phyloP scores from a whole-genome alignment of 345 rosid species.

The Salix koriyanagi region DNA sequence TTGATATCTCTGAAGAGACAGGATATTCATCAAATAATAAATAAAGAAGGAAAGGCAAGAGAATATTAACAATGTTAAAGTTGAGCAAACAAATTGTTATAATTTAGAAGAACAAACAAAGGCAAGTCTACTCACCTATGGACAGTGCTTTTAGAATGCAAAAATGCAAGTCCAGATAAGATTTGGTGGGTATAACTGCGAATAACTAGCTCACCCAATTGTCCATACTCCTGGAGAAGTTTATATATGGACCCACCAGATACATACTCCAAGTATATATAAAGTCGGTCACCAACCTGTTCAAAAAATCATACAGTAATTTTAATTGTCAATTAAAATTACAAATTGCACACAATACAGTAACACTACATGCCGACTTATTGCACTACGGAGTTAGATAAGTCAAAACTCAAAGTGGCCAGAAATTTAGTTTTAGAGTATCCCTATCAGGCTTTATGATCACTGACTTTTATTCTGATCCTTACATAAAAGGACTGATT shows the following conservation, averaged over 20 bases:
- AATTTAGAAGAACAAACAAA: background rate
- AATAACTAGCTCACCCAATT: slow-evolving; percentile 56
- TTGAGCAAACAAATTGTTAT: slow-evolving; percentile 20
- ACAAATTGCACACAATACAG: background rate
- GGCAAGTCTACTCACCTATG: slow-evolving; percentile 46
- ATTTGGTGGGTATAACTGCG: slow-evolving; percentile 78
- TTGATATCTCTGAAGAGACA: slow-evolving; percentile 54
- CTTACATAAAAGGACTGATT: background rate
- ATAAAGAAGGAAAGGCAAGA: background rate
- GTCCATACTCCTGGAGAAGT: slow-evolving; percentile 76
- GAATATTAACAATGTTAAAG: background rate
- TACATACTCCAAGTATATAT: slow-evolving; percentile 72
- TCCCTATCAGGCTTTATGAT: background rate
- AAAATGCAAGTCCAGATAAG: slow-evolving; percentile 63
- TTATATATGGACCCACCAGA: slow-evolving; percentile 81
- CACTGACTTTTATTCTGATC: background rate
- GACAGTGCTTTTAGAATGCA: slow-evolving; percentile 63
- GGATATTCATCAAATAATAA: background rate
- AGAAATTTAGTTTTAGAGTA: background rate
- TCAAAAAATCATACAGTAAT: background rate
- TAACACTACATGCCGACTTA: background rate
- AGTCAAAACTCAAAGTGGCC: background rate
- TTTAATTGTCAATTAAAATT: background rate
- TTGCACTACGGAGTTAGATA: background rate
- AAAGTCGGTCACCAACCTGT: slow-evolving; percentile 62